Base-by-base conservation (phyloP, 1,139 yeast genomes). In the Kodamaea ohmeri region DNA sequence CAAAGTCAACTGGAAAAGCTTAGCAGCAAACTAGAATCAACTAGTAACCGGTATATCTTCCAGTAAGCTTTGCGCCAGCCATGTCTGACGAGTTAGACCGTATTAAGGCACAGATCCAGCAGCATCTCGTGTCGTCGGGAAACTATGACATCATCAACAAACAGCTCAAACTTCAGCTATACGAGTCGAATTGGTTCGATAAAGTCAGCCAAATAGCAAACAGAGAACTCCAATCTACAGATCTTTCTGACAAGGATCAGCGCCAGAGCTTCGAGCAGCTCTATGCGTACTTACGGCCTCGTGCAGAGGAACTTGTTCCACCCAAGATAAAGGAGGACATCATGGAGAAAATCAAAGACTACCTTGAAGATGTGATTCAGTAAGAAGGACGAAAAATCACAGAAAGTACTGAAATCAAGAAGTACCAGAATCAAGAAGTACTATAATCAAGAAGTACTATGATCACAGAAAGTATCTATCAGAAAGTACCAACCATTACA, bases 101-200 rank as follows among this genome's bases (percentile, higher is more conserved):
- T 40, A 68, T 83, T 30, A 79, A 77, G 55, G 67, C 79, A 6
- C 77, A 79, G 53, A 81, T 85, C 35, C 88, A 83, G 52, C 78
- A 78, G 42, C 81, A 80, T 50, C 71, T 88, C 33, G 78, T 87
- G 4, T 74, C 83, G 30, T 76, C 89, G 19, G 96, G 96, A 0
- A 85, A 83, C 60, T 88, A 87, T 59, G 92, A 85, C 46, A 63
- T 68, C 47, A 80, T 83, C 42, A 79, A 80, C 40, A 74, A 75
- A 40, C 70, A 71, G 38, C 64, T 89, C 42, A 79, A 80, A 49
- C 71, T 81, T 39, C 78, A 77, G 52, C 71, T 90, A 19, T 72
- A 78, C 42, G 85, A 85, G 53, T 72, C 82, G 2, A 97, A 97
- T 6, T 90, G 97, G 97, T 80, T 78, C 49, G 95, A 87, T 50